phyloP scores from a whole-genome alignment of 805 yeast species.

The Hanseniaspora vineae region DNA sequence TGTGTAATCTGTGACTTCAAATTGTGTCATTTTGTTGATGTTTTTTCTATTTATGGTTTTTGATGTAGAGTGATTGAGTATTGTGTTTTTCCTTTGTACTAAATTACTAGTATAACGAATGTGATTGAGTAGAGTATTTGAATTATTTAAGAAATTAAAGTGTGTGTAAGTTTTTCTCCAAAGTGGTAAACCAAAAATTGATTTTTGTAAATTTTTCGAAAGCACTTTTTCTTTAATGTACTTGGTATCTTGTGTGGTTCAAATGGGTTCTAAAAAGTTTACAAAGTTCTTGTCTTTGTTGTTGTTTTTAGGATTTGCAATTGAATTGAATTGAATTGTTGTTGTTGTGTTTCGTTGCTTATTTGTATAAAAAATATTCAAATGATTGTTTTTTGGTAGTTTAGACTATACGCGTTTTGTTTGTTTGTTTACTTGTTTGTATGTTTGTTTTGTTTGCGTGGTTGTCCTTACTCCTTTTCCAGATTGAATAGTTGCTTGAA shows the following conservation, averaged over 20 bases:
- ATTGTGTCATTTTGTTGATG: conserved; percentile 1
- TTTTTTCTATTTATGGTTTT: not conserved
- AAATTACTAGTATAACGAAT: not conserved
- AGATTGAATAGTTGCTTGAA: not conserved
- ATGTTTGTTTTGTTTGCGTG: not conserved
- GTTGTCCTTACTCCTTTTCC: not conserved
- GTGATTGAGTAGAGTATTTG: too few species aligned
- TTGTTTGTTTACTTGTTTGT: not conserved
- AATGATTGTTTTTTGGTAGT: not conserved
- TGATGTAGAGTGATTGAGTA: not conserved
- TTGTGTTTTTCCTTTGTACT: not conserved
- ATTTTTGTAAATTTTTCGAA: not conserved
- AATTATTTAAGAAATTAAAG: too few species aligned
- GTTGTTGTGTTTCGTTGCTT: too few species aligned
- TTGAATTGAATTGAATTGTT: too few species aligned
- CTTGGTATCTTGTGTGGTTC: not conserved
- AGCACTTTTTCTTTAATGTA: not conserved
- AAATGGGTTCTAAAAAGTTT: not conserved
- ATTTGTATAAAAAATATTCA: too few species aligned
- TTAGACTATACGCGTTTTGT: not conserved
- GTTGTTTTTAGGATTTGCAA: too few species aligned
- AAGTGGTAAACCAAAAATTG: not conserved
- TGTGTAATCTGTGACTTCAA: conserved; percentile 23
- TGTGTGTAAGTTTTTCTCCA: too few species aligned
- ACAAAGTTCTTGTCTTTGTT: not conserved